These are phyloP conservation scores for Orychophragmus violaceus DNA, from an alignment of 345 rosid species.

Conservation along the genomic window DNA sequence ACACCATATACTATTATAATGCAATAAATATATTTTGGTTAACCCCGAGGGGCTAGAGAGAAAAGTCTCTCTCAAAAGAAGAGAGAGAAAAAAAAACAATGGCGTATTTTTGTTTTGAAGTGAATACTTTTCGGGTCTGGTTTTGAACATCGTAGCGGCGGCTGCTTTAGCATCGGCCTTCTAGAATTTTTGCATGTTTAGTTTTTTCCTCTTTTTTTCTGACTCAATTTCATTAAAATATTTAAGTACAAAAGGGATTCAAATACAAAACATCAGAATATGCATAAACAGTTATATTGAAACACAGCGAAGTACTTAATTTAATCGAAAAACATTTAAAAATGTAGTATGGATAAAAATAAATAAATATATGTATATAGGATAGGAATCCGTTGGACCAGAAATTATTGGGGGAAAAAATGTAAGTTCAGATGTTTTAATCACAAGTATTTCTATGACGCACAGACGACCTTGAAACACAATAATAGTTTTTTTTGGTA, in stretches of 20 bases:
- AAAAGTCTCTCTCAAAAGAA: no score
- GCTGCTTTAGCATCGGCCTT: background rate
- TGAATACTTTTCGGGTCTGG: background rate
- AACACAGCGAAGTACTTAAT: no score
- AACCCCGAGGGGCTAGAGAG: no score
- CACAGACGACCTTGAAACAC: background rate
- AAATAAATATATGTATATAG: background rate
- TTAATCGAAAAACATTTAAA: no score
- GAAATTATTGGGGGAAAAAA: background rate
- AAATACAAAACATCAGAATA: no score
- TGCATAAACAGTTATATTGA: no score
- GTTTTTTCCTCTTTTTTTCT: no score
- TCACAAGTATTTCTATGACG: background rate
- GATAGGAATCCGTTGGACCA: background rate
- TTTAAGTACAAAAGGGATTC: no score
- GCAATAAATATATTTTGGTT: background rate
- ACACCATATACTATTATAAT: no score
- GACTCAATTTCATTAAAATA: no score
- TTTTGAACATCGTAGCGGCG: background rate
- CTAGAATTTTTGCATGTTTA: background rate
- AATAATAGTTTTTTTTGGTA: no score
- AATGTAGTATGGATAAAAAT: background rate
- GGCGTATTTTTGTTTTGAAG: background rate
- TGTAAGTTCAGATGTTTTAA: background rate
- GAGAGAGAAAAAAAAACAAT: no score